Percentiles rank a stretch among this genome's conserved stretches.
phyloP scores from a whole-genome alignment of 305 asterid genomes.

The Plantago coronopus region DNA sequence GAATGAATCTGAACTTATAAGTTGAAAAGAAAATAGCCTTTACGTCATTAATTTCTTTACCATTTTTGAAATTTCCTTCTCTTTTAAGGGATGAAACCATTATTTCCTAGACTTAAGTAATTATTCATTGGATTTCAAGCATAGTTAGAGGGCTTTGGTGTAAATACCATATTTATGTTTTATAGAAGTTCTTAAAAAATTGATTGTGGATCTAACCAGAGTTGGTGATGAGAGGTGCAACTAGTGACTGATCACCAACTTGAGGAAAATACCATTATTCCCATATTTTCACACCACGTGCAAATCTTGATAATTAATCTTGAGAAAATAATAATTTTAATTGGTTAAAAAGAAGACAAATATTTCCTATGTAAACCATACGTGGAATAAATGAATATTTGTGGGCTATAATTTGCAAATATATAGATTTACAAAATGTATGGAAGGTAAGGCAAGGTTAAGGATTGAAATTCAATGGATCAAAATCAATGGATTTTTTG shows the following conservation, averaged over 20 bases:
- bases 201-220: constrained; percentile 37
- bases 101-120: no score
- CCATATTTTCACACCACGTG: constrained; percentile 20
- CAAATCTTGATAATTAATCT: constrained; percentile 19
- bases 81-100: no score
- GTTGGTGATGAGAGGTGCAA: constrained; percentile 32
- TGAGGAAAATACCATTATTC: constrained; percentile 31
- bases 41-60: no score
- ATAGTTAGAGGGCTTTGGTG: no score
- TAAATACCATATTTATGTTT: no score
- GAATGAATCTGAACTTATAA: no score
- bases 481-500: constrained; percentile 22
- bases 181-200: background rate
- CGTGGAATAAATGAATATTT: background rate
- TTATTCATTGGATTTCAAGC: no score
- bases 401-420: constrained; percentile 1
- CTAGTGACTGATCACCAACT: constrained; percentile 29
- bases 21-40: no score
- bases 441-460: constrained; percentile 58
- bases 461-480: constrained; percentile 80
- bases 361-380: background rate
- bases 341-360: no score
- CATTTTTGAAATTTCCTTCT: no score
- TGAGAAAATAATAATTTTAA: no score
- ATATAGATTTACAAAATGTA: constrained; percentile 28